Evolutionary conservation across 2,329 filamentous ascomycete genomes (phyloP), one percentile per base, ranked within the genome.

Genomic region (Davidsoniella australis): DNA sequence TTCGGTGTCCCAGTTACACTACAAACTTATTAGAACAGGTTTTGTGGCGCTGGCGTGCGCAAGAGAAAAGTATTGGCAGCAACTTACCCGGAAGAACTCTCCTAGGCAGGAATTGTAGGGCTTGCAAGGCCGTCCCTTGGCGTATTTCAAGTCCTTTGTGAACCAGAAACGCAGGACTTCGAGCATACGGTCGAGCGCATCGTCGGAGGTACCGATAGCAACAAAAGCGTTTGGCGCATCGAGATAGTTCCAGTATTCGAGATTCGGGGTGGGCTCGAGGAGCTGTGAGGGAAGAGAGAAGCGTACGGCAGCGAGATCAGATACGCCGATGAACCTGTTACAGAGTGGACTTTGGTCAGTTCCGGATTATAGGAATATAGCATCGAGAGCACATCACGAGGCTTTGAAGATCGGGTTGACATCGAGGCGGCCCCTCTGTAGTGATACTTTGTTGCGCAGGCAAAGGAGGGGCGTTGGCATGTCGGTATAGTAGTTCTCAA

Each of bases 161-260:
- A 96, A 94, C 91, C 91, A 98, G 66, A 96, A 98, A 53, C 88
- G 80, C 58, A 96, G 67, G 26, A 94, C 86, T 60, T 89, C 88
- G 47, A 98, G 75, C 85, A 95, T 95, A 57, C 91, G 86, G 58
- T 91, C 89, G 49, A 96, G 70, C 9, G 83, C 76, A 58, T 96
- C 86, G 58, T 96, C 84, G 16, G 89, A 91, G 58, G 89, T 89
- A 58, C 89, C 91, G 58, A 82, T 82, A 42, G 75, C 75, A 55
- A 78, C 68, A 56, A 98, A 95, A 44, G 88, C 85, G 64, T 94
- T 93, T 18, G 89, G 89, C 57, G 87, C 78, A 65, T 98, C 91
- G 62, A 98, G 73, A 61, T 98, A 98, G 60, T 93, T 93, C 91
- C 91, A 98, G 68, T 96, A 98, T 69, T 98, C 91, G 62, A 98